Percentiles rank a stretch among this genome's conserved stretches.
phyloP scores from a whole-genome alignment of 1,284 basidiomycete species.

The Farysia itapuensis region DNA sequence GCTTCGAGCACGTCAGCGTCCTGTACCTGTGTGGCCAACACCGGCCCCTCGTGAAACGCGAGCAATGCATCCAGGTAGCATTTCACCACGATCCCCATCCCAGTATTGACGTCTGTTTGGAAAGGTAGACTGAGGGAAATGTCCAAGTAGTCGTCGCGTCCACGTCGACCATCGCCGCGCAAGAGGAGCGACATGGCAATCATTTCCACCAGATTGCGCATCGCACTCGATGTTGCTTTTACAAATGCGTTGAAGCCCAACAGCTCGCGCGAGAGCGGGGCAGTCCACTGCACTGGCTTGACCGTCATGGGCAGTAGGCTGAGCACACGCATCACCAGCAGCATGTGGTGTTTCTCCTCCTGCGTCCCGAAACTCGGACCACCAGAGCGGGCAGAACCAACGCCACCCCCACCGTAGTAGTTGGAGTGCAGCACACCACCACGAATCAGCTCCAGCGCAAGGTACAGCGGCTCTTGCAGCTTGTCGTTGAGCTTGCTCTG shows the following conservation, averaged over 20 bases:
- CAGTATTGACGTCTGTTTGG: constrained; percentile 94
- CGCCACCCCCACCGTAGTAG: constrained; percentile 84
- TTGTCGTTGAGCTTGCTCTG: constrained; percentile 87
- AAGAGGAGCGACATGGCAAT: constrained; percentile 88
- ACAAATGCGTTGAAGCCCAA: constrained; percentile 98
- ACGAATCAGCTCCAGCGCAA: constrained; percentile 81
- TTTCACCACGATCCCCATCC: constrained; percentile 94
- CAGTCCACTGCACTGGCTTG: constrained; percentile 68
- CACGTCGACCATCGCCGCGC: constrained; percentile 78
- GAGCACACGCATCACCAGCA: constrained; percentile 92
- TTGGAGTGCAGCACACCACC: constrained; percentile 94
- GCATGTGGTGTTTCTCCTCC: constrained; percentile 71
- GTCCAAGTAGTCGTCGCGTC: constrained; percentile 87
- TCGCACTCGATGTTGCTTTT: constrained; percentile 80
- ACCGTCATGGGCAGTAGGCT: constrained; percentile 90
- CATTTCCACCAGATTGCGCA: constrained; percentile 87
- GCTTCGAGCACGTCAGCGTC: constrained; percentile 77
- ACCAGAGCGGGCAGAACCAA: constrained; percentile 82
- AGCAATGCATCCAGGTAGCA: constrained; percentile 76
- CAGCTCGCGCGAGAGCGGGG: constrained; percentile 90
- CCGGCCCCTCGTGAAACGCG: constrained; percentile 73
- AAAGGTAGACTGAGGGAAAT: constrained; percentile 74
- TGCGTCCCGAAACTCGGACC: constrained; percentile 82
- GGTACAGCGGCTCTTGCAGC: constrained; percentile 92
- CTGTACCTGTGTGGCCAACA: constrained; percentile 64